Evolutionary conservation across 2,329 filamentous ascomycete species (phyloP).

Genomic region (Trichoderma brevicompactum): DNA sequence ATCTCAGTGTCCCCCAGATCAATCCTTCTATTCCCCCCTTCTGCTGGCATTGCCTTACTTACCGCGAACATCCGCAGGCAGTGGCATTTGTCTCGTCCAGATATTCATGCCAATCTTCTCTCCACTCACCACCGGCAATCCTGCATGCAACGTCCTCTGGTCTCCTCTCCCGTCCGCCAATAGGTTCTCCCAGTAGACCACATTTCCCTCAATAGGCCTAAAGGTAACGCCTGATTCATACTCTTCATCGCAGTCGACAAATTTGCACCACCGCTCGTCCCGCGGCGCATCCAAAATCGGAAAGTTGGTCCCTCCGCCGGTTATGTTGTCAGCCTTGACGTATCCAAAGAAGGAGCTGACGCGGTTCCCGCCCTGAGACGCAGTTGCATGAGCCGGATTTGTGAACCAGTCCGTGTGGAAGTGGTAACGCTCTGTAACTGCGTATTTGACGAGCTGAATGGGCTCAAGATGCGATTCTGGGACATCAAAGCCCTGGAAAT

Average conservation of each 20-base stretch:
- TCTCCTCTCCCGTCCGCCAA: constrained; percentile 47
- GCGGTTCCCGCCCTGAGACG: constrained; percentile 50
- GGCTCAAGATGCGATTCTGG: constrained; percentile 49
- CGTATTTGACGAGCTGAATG: constrained; percentile 54
- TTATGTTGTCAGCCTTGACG: constrained; percentile 48
- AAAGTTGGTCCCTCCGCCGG: constrained; percentile 56
- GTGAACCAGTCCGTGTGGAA: constrained; percentile 59
- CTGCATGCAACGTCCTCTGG: constrained; percentile 51
- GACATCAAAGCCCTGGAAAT: constrained; percentile 51
- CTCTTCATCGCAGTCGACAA: constrained; percentile 54
- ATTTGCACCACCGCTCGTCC: constrained; percentile 48
- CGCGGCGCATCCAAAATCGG: constrained; percentile 47
- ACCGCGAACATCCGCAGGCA: constrained; percentile 38
- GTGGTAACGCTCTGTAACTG: constrained; percentile 50
- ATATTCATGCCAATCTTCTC: constrained; percentile 58
- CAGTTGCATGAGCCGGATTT: constrained; percentile 44
- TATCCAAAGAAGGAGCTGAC: constrained; percentile 55
- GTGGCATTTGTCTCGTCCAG: constrained; percentile 52
- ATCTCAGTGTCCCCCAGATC: not conserved
- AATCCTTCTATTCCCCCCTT: not conserved
- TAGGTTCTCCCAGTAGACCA: constrained; percentile 55
- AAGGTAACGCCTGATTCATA: constrained; percentile 55
- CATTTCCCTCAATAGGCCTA: constrained; percentile 52
- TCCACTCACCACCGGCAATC: constrained; percentile 51
- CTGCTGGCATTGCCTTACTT: not conserved